These are phyloP conservation scores for Zoysia japonica DNA, from an alignment of 176 grass and related monocot species.

Conservation along the genomic window DNA sequence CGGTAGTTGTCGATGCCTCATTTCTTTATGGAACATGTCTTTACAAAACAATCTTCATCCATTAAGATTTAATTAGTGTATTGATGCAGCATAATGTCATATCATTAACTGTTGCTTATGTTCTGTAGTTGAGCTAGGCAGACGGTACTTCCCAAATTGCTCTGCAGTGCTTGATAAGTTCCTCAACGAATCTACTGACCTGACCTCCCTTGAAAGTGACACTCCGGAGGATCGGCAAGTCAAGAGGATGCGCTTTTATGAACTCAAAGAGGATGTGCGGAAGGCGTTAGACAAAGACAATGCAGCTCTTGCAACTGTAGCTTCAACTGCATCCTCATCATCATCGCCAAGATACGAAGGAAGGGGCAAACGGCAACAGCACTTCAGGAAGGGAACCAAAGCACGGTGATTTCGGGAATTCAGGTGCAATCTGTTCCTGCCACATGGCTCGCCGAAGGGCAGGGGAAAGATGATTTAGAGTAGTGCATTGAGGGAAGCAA, in stretches of 20 bases:
- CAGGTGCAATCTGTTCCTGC: background rate
- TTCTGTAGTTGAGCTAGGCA: conserved; percentile 73
- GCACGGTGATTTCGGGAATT: conserved; percentile 6
- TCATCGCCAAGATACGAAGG: conserved; percentile 24
- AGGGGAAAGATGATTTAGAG: background rate
- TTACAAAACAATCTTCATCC: background rate
- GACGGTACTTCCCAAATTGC: conserved; percentile 79
- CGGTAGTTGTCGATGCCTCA: background rate
- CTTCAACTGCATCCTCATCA: conserved; percentile 46
- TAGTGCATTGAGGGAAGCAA: background rate
- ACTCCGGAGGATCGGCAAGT: conserved; percentile 60
- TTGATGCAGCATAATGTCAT: background rate
- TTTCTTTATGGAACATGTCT: background rate
- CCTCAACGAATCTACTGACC: conserved; percentile 67
- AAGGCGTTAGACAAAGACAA: conserved; percentile 93
- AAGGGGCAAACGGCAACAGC: conserved; percentile 17
- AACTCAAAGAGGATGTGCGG: conserved; percentile 80
- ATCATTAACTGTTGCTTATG: background rate
- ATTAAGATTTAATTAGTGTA: background rate
- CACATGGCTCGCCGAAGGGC: background rate
- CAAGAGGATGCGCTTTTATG: conserved; percentile 74
- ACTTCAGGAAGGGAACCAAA: conserved; percentile 11
- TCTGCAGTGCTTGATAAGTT: conserved; percentile 85
- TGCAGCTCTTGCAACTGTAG: conserved; percentile 40
- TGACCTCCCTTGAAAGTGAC: conserved; percentile 65